phyloP scores from a whole-genome alignment of 805 yeast genomes.

The Candida ipomoeae region DNA sequence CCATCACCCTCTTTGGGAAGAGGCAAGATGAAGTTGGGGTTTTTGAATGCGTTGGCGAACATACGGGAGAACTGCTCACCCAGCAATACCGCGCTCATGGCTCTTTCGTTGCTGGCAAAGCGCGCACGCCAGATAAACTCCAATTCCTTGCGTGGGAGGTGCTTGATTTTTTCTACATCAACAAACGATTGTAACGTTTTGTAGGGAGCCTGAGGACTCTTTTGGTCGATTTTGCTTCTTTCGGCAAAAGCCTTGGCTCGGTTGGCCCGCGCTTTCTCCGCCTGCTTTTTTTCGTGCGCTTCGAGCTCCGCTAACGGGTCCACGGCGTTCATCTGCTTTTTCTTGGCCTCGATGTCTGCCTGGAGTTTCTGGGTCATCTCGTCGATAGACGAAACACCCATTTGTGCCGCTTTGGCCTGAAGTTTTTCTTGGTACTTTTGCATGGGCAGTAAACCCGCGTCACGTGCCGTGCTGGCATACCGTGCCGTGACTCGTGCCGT shows the following conservation, averaged over 20 bases:
- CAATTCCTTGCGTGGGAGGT: constrained; percentile 57
- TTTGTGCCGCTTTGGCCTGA: constrained; percentile 30
- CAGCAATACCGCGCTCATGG: constrained; percentile 63
- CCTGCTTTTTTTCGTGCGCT: constrained; percentile 44
- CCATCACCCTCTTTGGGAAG: constrained; percentile 62
- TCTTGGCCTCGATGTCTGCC: constrained; percentile 53
- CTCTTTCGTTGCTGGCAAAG: constrained; percentile 56
- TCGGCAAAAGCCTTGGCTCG: constrained; percentile 18
- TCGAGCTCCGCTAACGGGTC: constrained; percentile 73
- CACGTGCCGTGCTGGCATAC: not conserved
- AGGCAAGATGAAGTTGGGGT: constrained; percentile 88
- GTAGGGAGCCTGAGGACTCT: constrained; percentile 47
- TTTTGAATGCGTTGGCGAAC: constrained; percentile 58
- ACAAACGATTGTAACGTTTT: constrained; percentile 70
- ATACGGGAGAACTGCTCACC: constrained; percentile 58
- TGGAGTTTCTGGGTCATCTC: constrained; percentile 61
- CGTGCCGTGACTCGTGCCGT: not conserved
- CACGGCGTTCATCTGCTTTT: constrained; percentile 52
- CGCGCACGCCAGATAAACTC: constrained; percentile 88
- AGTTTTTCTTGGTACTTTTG: constrained; percentile 30
- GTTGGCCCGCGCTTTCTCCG: constrained; percentile 20
- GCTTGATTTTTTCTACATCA: constrained; percentile 59
- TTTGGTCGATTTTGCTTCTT: constrained; percentile 32
- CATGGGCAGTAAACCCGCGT: not conserved
- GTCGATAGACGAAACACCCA: constrained; percentile 42